Evolutionary conservation across 768 basidiomycete species (phyloP).

Genomic region (Termitomyces sp.): DNA sequence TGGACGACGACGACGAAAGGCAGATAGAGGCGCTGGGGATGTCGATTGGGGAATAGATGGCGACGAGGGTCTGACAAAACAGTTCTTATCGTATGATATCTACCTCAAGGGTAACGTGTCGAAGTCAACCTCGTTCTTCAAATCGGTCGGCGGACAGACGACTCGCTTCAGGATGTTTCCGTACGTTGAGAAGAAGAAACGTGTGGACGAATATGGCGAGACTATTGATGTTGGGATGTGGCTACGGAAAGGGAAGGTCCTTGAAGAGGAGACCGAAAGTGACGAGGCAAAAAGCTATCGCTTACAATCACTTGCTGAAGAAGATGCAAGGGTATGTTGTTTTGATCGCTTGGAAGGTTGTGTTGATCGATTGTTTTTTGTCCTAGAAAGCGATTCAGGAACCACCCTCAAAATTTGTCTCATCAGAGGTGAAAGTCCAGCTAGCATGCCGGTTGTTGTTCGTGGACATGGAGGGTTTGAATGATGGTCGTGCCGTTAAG

Average conservation of each 20-base stretch:
- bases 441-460: constrained; percentile 84
- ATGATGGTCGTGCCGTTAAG: constrained; percentile 95
- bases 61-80: constrained; percentile 70
- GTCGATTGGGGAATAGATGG: constrained; percentile 69
- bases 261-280: constrained; percentile 85
- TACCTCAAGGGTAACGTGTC: constrained; percentile 96
- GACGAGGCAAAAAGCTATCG: constrained; percentile 75
- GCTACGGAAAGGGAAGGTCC: constrained; percentile 84
- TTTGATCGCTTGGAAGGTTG: not conserved
- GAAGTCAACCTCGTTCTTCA: constrained; percentile 83
- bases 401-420: constrained; percentile 88
- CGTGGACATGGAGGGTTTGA: constrained; percentile 94
- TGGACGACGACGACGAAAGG: constrained; percentile 31
- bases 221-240: constrained; percentile 94
- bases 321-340: constrained; percentile 66
- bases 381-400: constrained; percentile 69
- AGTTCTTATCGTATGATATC: constrained; percentile 88
- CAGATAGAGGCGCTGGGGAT: constrained; percentile 44
- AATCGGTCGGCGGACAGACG: constrained; percentile 59
- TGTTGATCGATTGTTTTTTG: not conserved
- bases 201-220: constrained; percentile 96
- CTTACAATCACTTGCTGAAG: constrained; percentile 63
- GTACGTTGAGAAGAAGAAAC: constrained; percentile 85
- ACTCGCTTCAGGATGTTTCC: constrained; percentile 97
- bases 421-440: constrained; percentile 70